Percentiles rank a stretch among this genome's conserved stretches.
Conservation (phyloP, 2,329 filamentous ascomycete species). For the Colletotrichum sublineola region DNA sequence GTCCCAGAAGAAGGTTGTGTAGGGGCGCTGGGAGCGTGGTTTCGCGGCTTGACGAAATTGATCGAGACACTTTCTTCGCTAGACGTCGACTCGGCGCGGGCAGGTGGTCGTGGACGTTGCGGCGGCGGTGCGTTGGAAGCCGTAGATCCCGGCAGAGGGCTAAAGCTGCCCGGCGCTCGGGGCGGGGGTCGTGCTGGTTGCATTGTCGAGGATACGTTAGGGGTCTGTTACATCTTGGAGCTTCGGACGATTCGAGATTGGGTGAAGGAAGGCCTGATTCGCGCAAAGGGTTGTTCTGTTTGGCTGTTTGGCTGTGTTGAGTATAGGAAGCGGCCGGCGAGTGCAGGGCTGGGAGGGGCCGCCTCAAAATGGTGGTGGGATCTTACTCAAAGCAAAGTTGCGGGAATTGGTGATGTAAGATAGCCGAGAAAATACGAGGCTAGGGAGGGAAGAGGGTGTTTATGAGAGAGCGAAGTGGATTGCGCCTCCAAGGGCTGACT, state of each 20-base stretch:
- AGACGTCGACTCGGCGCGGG: slow-evolving; percentile 61
- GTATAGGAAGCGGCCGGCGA: neutral
- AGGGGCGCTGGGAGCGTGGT: slow-evolving; percentile 42
- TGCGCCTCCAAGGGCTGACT: slow-evolving; percentile 23
- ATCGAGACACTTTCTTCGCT: slow-evolving; percentile 60
- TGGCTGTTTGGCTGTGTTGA: slow-evolving; percentile 6
- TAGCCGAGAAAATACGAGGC: slow-evolving; percentile 28
- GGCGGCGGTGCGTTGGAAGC: slow-evolving; percentile 48
- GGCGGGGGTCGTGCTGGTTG: slow-evolving; percentile 62
- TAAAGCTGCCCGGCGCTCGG: slow-evolving; percentile 69
- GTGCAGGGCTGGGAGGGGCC: neutral
- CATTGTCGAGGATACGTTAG: slow-evolving; percentile 56
- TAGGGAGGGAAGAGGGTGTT: slow-evolving; percentile 32
- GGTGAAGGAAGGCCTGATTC: slow-evolving; percentile 10
- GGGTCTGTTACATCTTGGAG: slow-evolving; percentile 60
- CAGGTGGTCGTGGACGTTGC: slow-evolving; percentile 51
- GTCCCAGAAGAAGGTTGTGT: slow-evolving; percentile 31
- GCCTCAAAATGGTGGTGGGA: neutral
- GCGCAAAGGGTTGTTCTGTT: slow-evolving; percentile 21
- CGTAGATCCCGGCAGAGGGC: slow-evolving; percentile 58
- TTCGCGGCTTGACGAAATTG: slow-evolving; percentile 61
- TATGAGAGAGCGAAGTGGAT: slow-evolving; percentile 23
- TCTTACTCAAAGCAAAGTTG: neutral
- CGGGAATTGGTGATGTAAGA: slow-evolving; percentile 29
- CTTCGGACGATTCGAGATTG: slow-evolving; percentile 41